Conservation (phyloP, 2,329 filamentous ascomycete genomes). For the Cercospora sojina region DNA sequence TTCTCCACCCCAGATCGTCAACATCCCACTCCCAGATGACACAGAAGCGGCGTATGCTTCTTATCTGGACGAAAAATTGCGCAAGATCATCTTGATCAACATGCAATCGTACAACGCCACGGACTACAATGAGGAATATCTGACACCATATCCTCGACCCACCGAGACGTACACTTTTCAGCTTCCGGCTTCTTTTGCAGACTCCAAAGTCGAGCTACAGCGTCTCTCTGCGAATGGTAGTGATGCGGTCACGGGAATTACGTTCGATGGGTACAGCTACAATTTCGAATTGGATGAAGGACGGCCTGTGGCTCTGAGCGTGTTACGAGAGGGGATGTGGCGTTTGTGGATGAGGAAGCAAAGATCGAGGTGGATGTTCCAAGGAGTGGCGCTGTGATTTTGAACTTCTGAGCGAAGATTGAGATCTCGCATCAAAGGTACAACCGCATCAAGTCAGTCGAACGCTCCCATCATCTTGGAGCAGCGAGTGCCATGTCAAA, state of each 20-base stretch:
- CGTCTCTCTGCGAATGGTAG: conserved; percentile 61
- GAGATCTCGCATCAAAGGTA: neutral
- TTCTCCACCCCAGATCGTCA: conserved; percentile 46
- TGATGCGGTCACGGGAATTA: conserved; percentile 61
- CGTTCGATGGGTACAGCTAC: conserved; percentile 62
- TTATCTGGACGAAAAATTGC: conserved; percentile 49
- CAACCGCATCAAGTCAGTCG: no score
- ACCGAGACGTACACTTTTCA: conserved; percentile 46
- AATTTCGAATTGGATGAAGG: conserved; percentile 59
- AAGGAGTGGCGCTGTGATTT: conserved; percentile 35
- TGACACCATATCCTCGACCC: conserved; percentile 41
- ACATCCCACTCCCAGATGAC: conserved; percentile 46
- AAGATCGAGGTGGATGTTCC: conserved; percentile 31
- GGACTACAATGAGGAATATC: conserved; percentile 43
- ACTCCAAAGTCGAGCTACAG: conserved; percentile 43
- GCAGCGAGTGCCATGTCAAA: no score
- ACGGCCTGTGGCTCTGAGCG: conserved; percentile 53
- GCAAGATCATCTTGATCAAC: conserved; percentile 57
- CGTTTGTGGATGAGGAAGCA: conserved; percentile 40
- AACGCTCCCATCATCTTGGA: no score
- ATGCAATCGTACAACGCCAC: conserved; percentile 56
- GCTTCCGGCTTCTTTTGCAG: conserved; percentile 35
- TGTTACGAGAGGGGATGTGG: conserved; percentile 54
- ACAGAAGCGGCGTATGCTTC: conserved; percentile 57
- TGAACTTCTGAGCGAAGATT: conserved; percentile 13